Evolutionary conservation across 2,329 filamentous ascomycete species (phyloP).

Genomic region (Triangularia verruculosa): DNA sequence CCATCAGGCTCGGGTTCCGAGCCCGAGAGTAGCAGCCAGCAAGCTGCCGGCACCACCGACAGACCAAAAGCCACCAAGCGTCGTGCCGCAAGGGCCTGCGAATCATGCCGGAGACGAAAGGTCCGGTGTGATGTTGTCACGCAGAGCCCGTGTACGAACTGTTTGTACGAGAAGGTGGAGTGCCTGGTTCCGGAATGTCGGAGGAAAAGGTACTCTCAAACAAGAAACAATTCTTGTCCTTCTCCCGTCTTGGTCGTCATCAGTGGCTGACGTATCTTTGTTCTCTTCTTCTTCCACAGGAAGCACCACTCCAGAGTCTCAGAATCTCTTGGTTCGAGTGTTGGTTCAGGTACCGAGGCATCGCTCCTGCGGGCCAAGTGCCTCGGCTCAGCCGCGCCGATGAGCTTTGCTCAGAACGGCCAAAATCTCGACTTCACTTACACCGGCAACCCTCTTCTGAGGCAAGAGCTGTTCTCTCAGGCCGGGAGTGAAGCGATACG

Average conservation of each 20-base stretch:
- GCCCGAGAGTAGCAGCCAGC: neutral
- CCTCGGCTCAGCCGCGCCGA: neutral
- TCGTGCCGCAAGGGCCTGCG: slow-evolving; percentile 86
- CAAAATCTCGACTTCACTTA: neutral
- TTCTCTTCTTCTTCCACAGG: neutral
- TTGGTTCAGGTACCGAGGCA: slow-evolving; percentile 19
- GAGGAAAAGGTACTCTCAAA: slow-evolving; percentile 63
- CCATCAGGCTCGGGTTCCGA: neutral
- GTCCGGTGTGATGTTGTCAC: slow-evolving; percentile 93
- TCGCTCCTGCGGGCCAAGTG: neutral
- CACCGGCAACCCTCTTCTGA: neutral
- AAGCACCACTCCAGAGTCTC: neutral
- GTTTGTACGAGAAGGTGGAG: slow-evolving; percentile 74
- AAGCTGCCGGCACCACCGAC: neutral
- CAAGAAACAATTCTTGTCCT: neutral
- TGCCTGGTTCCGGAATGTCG: slow-evolving; percentile 78
- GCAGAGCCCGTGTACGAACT: slow-evolving; percentile 83
- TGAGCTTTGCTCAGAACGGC: neutral
- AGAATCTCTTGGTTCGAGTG: neutral
- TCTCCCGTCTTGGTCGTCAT: neutral
- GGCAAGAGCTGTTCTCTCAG: neutral
- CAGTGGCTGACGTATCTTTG: slow-evolving; percentile 41
- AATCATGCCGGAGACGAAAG: slow-evolving; percentile 83
- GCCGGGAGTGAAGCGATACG: neutral
- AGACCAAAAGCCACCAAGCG: slow-evolving; percentile 62